Base-by-base conservation (phyloP, 306 rosid genomes). In the Lupinus albus region DNA sequence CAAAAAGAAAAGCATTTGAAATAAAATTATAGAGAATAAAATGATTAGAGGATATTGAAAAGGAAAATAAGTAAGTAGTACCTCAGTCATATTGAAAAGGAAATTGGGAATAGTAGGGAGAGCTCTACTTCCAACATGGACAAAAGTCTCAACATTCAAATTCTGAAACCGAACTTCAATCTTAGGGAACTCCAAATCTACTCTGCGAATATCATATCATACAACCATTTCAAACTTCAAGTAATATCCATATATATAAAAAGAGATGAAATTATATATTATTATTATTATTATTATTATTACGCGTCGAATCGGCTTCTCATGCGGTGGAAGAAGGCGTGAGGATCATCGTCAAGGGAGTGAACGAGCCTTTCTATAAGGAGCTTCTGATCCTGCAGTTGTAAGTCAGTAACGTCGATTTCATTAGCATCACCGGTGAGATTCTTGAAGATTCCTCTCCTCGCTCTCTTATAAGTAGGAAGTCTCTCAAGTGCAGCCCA, bases 401-500 rank as follows among this genome's bases (percentile, higher is more conserved):
- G 76, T 0, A 94, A 92, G 64, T 86, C 86, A 7, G 64, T 35
- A 8, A 94, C 94, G 20, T 88, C 91, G 56, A 94, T 63, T 81
- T 90, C 96, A 71, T 69, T 84, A 21, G 49, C 10, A 16, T 84
- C 91, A 11, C 99, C 99, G 11, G 60, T 76, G 5, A 86, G 61
- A 61, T 88, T 71, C 82, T 51, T 84, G 68, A 94, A 94, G 61
- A 94, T 88, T 44, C 97, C 97, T 44, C 95, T 80, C 0, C 99
- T 82, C 0, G 83, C 91, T n/a, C 99, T 77, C 36, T 73, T 15
- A 61, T 94, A 94, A 0, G 99, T 94, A 0, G 99, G 97, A 8
- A 94, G 76, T 67, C 97, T 77, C 88, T 94, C 92, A 9, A 94
- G 77, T 52, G 97, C 99, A 8, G 97, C 99, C 99, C 99, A 94